Evolutionary conservation across 2,329 filamentous ascomycete genomes (phyloP).

Genomic region (Zymoseptoria brevis): DNA sequence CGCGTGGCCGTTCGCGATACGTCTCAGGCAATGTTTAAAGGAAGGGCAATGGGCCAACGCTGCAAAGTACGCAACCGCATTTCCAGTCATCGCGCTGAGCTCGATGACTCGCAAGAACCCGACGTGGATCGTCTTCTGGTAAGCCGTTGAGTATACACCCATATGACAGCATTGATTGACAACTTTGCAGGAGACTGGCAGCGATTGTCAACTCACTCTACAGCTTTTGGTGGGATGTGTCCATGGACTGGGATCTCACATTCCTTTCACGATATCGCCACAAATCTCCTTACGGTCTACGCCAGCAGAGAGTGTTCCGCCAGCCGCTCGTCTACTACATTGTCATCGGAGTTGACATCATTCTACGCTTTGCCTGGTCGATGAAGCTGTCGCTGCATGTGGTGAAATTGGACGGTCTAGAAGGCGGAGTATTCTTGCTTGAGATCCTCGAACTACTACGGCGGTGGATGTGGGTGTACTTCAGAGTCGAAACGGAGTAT

Average conservation of each 20-base stretch:
- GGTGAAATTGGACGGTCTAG: conserved; percentile 76
- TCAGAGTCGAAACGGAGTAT: conserved; percentile 92
- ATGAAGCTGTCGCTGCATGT: conserved; percentile 77
- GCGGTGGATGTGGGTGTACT: conserved; percentile 95
- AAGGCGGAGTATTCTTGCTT: conserved; percentile 80
- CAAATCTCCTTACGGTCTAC: conserved; percentile 66
- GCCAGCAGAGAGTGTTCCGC: conserved; percentile 65
- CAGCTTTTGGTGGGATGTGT: conserved; percentile 97
- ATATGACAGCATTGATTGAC: background rate
- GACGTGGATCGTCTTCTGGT: conserved; percentile 16
- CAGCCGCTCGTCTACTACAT: conserved; percentile 70
- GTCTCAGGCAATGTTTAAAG: conserved; percentile 82
- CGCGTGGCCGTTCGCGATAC: conserved; percentile 73
- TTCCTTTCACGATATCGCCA: conserved; percentile 60
- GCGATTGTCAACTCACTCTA: conserved; percentile 72
- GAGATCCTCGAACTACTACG: conserved; percentile 80
- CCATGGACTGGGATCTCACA: conserved; percentile 92
- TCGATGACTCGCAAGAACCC: conserved; percentile 15
- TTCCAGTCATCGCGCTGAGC: conserved; percentile 74
- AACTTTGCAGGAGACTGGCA: conserved; percentile 18
- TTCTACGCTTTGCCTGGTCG: conserved; percentile 83
- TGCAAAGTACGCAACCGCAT: conserved; percentile 86
- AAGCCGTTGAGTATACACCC: background rate
- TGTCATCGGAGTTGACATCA: conserved; percentile 68
- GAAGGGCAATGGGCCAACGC: conserved; percentile 85